phyloP scores from a whole-genome alignment of 2,329 filamentous ascomycete species.

The Mollisia scopiformis region DNA sequence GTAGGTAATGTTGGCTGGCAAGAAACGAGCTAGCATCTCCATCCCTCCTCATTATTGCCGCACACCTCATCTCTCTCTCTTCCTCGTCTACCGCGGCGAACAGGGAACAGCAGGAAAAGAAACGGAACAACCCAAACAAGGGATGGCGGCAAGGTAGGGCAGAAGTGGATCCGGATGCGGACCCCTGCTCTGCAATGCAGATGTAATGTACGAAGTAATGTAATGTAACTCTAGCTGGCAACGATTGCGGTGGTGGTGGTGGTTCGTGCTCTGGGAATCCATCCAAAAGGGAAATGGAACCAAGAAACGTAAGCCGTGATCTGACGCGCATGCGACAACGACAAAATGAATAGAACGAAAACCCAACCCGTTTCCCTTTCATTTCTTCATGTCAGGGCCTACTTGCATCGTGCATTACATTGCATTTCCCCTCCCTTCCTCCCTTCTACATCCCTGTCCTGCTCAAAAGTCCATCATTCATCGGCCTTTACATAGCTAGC shows the following conservation, averaged over 20 bases:
- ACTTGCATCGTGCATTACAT: conserved; percentile 4
- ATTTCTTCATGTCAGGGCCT: conserved; percentile 8
- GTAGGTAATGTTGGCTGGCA: no score
- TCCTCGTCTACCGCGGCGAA: background rate
- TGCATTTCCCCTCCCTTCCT: background rate
- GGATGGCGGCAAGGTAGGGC: background rate
- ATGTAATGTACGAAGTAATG: no score
- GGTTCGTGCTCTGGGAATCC: no score
- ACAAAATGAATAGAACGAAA: background rate
- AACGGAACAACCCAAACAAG: no score
- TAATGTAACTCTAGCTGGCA: no score
- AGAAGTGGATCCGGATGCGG: background rate
- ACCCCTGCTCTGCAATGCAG: background rate
- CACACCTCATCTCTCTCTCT: background rate
- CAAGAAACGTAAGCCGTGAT: conserved; percentile 10
- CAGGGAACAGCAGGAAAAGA: background rate
- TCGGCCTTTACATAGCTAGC: background rate
- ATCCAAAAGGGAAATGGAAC: background rate
- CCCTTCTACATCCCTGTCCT: conserved; percentile 1
- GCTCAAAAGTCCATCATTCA: background rate
- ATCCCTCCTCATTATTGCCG: background rate
- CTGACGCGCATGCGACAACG: conserved; percentile 12
- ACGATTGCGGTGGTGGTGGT: no score
- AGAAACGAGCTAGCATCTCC: no score
- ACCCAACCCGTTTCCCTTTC: background rate